Percentiles rank a stretch among this genome's conserved stretches.
Evolutionary conservation across 2,329 filamentous ascomycete genomes (phyloP).

Genomic region (Davidsoniella neocaledoniae): DNA sequence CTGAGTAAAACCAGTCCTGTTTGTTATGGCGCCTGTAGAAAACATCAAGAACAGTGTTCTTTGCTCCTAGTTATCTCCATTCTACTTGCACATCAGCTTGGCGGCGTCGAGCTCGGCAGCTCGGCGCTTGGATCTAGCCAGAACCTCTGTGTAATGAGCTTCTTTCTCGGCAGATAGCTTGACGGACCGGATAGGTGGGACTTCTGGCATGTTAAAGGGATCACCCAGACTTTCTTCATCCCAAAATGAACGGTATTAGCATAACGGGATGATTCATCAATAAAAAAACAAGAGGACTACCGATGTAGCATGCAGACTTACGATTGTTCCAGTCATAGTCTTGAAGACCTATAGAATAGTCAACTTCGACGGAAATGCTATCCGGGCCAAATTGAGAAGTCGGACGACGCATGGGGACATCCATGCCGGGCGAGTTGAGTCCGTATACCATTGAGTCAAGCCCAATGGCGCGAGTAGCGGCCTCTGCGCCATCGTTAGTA

Average conservation of each 20-base stretch:
- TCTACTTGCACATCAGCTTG: no score
- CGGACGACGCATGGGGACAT: neutral
- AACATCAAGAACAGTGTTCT: neutral
- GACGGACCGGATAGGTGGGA: slow-evolving; percentile 6
- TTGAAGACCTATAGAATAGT: neutral
- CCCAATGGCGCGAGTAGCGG: neutral
- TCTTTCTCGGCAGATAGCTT: slow-evolving; percentile 3
- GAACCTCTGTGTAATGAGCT: neutral
- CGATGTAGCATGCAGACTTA: neutral
- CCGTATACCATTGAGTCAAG: neutral
- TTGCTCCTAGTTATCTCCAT: neutral
- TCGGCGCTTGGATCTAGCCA: slow-evolving; percentile 2
- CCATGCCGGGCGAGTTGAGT: slow-evolving; percentile 7
- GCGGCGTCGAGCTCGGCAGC: neutral
- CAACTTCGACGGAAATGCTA: neutral
- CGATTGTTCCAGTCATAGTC: slow-evolving; percentile 4
- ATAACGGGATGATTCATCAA: neutral
- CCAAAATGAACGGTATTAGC: neutral
- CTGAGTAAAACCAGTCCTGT: no score
- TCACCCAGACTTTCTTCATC: slow-evolving; percentile 7
- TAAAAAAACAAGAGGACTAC: neutral
- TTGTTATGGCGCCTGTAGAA: no score
- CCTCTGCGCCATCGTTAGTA: neutral
- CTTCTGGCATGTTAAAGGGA: slow-evolving; percentile 8
- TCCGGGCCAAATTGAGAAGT: neutral